phyloP scores from a whole-genome alignment of 495 filamentous ascomycete species.

The Staphylotrichum tortipilum region DNA sequence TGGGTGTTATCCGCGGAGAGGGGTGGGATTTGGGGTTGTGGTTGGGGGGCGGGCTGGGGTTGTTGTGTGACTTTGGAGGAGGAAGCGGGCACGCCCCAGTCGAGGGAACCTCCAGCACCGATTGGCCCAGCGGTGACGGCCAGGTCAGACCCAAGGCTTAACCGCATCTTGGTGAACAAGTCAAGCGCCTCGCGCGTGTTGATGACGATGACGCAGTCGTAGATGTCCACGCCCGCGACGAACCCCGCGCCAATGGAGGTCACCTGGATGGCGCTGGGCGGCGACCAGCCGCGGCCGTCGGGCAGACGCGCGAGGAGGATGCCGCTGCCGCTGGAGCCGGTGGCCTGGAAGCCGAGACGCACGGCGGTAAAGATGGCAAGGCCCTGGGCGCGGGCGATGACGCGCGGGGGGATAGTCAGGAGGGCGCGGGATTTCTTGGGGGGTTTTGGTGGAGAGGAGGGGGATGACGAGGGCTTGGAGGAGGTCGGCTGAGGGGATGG shows the following conservation, averaged over 20 bases:
- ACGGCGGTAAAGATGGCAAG: slow-evolving; percentile 79
- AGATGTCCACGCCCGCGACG: slow-evolving; percentile 71
- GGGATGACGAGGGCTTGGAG: slow-evolving; percentile 1
- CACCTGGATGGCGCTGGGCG: slow-evolving; percentile 65
- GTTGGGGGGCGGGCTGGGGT: neutral
- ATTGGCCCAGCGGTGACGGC: slow-evolving; percentile 67
- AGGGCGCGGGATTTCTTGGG: slow-evolving; percentile 29
- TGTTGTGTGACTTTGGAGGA: neutral
- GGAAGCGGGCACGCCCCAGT: slow-evolving; percentile 27
- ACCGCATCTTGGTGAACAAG: slow-evolving; percentile 62
- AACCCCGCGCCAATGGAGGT: slow-evolving; percentile 71
- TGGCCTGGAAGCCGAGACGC: slow-evolving; percentile 70
- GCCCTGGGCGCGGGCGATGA: slow-evolving; percentile 66
- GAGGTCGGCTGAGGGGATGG: slow-evolving; percentile 5
- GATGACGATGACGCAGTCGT: slow-evolving; percentile 77
- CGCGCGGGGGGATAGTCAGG: slow-evolving; percentile 64
- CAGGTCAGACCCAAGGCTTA: slow-evolving; percentile 66
- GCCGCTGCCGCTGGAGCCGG: slow-evolving; percentile 68
- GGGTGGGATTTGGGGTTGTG: neutral
- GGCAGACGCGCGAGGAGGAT: slow-evolving; percentile 60
- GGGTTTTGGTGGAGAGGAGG: slow-evolving; percentile 8
- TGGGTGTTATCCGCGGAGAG: slow-evolving; percentile 15
- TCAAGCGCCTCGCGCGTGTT: slow-evolving; percentile 65
- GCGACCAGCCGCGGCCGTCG: slow-evolving; percentile 69
- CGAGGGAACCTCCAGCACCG: slow-evolving; percentile 60